Conservation (phyloP, 1,139 yeast genomes). For the Debaryomyces fabryi region DNA sequence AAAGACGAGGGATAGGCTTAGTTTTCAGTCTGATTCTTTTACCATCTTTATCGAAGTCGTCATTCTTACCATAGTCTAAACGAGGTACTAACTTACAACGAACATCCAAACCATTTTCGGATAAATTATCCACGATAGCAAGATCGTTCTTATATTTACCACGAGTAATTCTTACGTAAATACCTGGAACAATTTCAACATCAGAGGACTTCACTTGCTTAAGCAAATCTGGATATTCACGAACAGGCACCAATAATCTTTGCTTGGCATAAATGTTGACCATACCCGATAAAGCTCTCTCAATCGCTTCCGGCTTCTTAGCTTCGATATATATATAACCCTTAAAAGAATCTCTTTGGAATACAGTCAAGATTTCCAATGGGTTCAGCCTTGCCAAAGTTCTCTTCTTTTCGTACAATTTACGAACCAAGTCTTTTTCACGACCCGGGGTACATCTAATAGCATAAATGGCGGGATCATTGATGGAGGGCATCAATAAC, state of each 20-base stretch:
- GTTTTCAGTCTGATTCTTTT: constrained; percentile 55
- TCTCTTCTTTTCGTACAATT: constrained; percentile 76
- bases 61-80: constrained; percentile 80
- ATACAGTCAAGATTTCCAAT: constrained; percentile 81
- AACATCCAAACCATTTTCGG: constrained; percentile 94
- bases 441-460: constrained; percentile 90
- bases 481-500: constrained; percentile 89
- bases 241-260: constrained; percentile 88
- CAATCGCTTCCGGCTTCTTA: constrained; percentile 88
- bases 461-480: constrained; percentile 97
- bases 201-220: constrained; percentile 90
- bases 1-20: constrained; percentile 83
- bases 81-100: constrained; percentile 91
- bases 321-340: constrained; percentile 96
- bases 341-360: constrained; percentile 89
- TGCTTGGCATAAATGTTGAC: constrained; percentile 75
- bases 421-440: constrained; percentile 88
- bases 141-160: constrained; percentile 93
- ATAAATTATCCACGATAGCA: constrained; percentile 89
- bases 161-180: constrained; percentile 85
- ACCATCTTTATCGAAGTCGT: constrained; percentile 60
- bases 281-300: constrained; percentile 83
- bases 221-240: constrained; percentile 90
- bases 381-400: constrained; percentile 68
- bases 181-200: constrained; percentile 86